Conservation (phyloP, 1,284 basidiomycete species). For the Pascua guehoae region DNA sequence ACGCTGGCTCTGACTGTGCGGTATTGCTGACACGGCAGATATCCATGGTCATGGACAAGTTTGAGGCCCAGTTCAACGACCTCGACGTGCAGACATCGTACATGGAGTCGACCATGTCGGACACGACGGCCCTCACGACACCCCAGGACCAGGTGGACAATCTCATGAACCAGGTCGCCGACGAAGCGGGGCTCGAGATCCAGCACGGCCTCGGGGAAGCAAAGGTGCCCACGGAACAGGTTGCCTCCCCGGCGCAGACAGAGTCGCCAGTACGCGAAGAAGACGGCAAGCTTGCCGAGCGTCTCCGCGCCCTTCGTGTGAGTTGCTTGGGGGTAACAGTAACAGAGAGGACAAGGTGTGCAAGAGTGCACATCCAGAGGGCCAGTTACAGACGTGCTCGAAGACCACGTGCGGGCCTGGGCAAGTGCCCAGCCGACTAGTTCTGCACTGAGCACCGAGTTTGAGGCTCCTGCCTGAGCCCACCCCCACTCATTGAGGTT, state of each 20-base stretch:
- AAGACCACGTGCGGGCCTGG: no score
- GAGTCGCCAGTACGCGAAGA: slow-evolving; percentile 35
- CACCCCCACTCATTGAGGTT: no score
- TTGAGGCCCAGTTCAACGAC: slow-evolving; percentile 93
- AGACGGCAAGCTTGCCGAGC: slow-evolving; percentile 39
- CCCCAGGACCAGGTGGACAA: slow-evolving; percentile 96
- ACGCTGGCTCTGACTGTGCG: no score
- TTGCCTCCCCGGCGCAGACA: slow-evolving; percentile 32
- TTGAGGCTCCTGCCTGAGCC: no score
- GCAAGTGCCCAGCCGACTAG: no score
- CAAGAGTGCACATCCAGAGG: neutral
- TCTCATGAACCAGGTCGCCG: slow-evolving; percentile 89
- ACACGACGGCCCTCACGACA: slow-evolving; percentile 85
- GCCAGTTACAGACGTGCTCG: no score
- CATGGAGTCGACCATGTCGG: slow-evolving; percentile 96
- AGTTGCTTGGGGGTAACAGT: slow-evolving; percentile 21
- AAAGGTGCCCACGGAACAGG: slow-evolving; percentile 54
- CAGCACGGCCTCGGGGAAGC: slow-evolving; percentile 76
- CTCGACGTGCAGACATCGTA: slow-evolving; percentile 97
- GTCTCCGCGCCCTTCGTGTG: slow-evolving; percentile 41
- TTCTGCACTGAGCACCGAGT: no score
- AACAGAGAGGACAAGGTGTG: no score
- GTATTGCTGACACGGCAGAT: slow-evolving; percentile 60
- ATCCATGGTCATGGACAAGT: slow-evolving; percentile 98
- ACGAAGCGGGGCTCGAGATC: slow-evolving; percentile 94